Conservation (phyloP, 441 rosid species). For the Adansonia grandidieri region DNA sequence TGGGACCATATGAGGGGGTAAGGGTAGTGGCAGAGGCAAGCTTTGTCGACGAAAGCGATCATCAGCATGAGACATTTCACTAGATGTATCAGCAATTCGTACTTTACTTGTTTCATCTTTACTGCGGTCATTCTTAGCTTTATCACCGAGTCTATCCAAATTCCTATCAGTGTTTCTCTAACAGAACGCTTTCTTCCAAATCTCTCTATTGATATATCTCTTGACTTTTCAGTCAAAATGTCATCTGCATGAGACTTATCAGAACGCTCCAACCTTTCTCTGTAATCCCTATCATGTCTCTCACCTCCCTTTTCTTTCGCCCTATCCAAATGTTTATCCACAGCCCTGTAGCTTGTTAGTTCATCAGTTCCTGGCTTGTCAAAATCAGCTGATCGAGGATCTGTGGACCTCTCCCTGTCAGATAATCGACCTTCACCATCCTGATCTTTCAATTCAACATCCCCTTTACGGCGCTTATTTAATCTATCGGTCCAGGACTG, state of each 20-base stretch:
- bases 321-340: slow-evolving; percentile 67
- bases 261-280: slow-evolving; percentile 80
- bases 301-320: slow-evolving; percentile 80
- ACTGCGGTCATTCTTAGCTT: slow-evolving; percentile 71
- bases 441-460: slow-evolving; percentile 67
- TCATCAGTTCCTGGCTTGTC: slow-evolving; percentile 73
- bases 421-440: slow-evolving; percentile 63
- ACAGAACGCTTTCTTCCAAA: slow-evolving; percentile 90
- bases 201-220: slow-evolving; percentile 90
- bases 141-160: slow-evolving; percentile 67
- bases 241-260: slow-evolving; percentile 86
- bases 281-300: slow-evolving; percentile 84
- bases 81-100: slow-evolving; percentile 60
- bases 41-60: slow-evolving; percentile 91
- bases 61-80: slow-evolving; percentile 73
- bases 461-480: slow-evolving; percentile 90
- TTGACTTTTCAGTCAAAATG: slow-evolving; percentile 56
- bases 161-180: slow-evolving; percentile 70
- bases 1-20: slow-evolving; percentile 88
- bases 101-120: slow-evolving; percentile 83
- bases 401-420: slow-evolving; percentile 75
- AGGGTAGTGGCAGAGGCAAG: slow-evolving; percentile 98
- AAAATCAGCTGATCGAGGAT: slow-evolving; percentile 60
- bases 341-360: slow-evolving; percentile 54
- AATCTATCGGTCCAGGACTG: slow-evolving; percentile 76